phyloP scores from a whole-genome alignment of 371 early-diverging fungal genomes.

The Rozella allomycis region DNA sequence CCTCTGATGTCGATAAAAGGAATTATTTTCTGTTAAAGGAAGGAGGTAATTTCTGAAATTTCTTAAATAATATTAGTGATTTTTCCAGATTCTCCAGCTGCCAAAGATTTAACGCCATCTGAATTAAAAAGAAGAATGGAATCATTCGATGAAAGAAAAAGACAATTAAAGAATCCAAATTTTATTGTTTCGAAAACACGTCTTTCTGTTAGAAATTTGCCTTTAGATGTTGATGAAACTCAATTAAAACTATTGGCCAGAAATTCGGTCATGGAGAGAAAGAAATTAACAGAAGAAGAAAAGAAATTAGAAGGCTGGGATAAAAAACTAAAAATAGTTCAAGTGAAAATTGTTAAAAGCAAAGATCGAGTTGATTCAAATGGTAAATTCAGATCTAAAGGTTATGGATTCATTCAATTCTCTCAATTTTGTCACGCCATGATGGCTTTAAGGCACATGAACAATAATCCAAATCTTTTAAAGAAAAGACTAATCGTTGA shows the following conservation, averaged over 20 bases:
- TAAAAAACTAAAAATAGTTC: conserved; percentile 27
- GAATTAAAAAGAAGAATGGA: conserved; percentile 54
- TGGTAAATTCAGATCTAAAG: conserved; percentile 45
- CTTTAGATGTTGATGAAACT: conserved; percentile 41
- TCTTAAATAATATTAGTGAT: too few relatives aligned
- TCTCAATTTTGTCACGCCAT: conserved; percentile 64
- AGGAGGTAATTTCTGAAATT: conserved; percentile 7
- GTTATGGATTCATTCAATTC: conserved; percentile 83
- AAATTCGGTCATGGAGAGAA: conserved; percentile 33
- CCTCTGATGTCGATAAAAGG: conserved; percentile 45
- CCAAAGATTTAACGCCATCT: conserved; percentile 34
- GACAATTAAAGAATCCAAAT: conserved; percentile 57
- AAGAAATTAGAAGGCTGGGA: conserved; percentile 2
- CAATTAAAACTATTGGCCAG: conserved; percentile 38
- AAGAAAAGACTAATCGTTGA: conserved; percentile 38
- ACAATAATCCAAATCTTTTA: conserved; percentile 50
- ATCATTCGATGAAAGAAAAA: conserved; percentile 52
- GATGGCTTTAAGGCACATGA: conserved; percentile 69
- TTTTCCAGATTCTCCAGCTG: conserved; percentile 62
- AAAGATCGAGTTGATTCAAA: conserved; percentile 54
- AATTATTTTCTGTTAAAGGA: conserved; percentile 46
- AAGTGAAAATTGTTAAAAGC: conserved; percentile 58
- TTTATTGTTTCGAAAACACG: conserved; percentile 68
- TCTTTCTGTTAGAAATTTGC: conserved; percentile 62
- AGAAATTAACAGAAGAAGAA: conserved; percentile 6